Evolutionary conservation across 306 rosid genomes (phyloP).

Genomic region (Neltuma alba): DNA sequence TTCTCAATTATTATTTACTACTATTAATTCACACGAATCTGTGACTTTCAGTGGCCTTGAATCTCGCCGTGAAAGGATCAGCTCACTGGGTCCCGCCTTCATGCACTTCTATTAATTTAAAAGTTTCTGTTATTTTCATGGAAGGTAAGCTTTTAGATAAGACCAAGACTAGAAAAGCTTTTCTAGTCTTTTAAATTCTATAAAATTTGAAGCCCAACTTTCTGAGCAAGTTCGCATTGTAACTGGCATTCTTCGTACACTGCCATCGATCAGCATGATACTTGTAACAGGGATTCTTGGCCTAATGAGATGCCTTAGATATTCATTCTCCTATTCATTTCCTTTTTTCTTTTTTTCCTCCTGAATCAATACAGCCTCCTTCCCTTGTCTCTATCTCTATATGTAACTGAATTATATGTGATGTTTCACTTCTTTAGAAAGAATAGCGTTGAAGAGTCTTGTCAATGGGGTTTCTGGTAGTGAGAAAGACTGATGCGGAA

Average conservation of each 20-base stretch:
- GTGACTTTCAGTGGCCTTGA: slow-evolving; percentile 1
- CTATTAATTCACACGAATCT: not conserved
- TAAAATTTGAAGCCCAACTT: not conserved
- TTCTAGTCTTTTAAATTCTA: not conserved
- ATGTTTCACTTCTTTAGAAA: too few species aligned
- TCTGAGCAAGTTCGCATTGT: not conserved
- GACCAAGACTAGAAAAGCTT: not conserved
- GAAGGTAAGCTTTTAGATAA: not conserved
- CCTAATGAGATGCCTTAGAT: not conserved
- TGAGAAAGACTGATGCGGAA: not conserved
- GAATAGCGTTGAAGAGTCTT: too few species aligned
- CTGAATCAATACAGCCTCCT: too few species aligned
- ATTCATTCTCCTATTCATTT: too few species aligned
- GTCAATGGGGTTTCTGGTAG: not conserved
- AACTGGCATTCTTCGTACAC: too few species aligned
- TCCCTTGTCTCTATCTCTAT: not conserved
- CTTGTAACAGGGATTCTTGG: not conserved
- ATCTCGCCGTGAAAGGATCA: slow-evolving; percentile 4
- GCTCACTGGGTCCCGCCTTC: not conserved
- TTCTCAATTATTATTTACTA: too few species aligned
- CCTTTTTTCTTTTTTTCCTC: too few species aligned
- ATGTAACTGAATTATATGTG: not conserved
- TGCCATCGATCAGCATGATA: not conserved
- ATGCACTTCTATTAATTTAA: too few species aligned
- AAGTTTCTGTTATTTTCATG: not conserved